Percentiles rank a stretch among this genome's conserved stretches.
Evolutionary conservation across 164 flowering plant species (phyloP).

Genomic region (Piper longum): DNA sequence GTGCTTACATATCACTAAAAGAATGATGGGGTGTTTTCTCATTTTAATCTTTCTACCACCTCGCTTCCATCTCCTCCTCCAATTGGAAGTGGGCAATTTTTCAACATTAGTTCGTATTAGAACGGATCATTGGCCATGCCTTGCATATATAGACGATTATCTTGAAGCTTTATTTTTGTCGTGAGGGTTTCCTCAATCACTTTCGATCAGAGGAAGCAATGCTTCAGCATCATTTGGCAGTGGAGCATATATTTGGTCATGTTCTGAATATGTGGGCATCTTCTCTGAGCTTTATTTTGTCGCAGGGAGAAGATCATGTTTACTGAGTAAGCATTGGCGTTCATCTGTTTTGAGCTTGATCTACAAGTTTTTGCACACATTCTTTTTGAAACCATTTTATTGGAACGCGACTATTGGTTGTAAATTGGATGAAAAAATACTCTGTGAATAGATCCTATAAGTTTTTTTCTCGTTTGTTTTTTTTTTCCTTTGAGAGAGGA

Average conservation of each 20-base stretch:
- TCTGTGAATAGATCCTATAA: neutral
- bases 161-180: conserved; percentile 68
- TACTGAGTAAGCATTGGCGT: too few relatives aligned
- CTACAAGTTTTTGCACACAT: neutral
- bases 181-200: conserved; percentile 4
- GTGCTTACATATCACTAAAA: conserved; percentile 17
- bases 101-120: conserved; percentile 84
- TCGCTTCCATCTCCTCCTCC: conserved; percentile 82
- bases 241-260: conserved; percentile 96
- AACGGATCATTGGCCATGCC: conserved; percentile 98
- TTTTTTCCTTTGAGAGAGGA: neutral
- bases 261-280: conserved; percentile 86
- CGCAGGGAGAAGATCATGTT: conserved; percentile 8
- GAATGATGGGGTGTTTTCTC: conserved; percentile 52
- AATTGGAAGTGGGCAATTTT: conserved; percentile 61
- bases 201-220: conserved; percentile 11
- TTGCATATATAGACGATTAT: conserved; percentile 90
- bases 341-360: neutral
- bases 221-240: conserved; percentile 71
- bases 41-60: conserved; percentile 89
- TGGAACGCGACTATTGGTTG: neutral
- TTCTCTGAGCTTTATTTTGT: conserved; percentile 69
- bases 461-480: too few relatives aligned
- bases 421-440: neutral
- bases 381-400: neutral